Conservation (phyloP, 768 basidiomycete species). For the Boletus patriciae region DNA sequence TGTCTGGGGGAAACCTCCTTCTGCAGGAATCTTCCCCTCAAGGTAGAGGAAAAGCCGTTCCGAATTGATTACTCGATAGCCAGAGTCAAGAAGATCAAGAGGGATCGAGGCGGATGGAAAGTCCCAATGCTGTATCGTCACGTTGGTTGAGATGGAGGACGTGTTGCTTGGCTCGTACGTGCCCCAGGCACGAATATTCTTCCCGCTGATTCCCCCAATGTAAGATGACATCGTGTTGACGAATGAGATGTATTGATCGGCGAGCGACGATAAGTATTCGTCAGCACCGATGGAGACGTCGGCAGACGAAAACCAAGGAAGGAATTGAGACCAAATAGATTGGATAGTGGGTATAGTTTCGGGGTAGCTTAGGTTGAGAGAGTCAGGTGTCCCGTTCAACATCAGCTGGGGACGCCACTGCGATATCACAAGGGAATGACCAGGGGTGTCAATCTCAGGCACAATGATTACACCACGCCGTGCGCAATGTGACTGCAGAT, state of each 20-base stretch:
- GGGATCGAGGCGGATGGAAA: conserved; percentile 36
- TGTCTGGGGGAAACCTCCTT: conserved; percentile 35
- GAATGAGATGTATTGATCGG: conserved; percentile 43
- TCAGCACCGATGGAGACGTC: conserved; percentile 50
- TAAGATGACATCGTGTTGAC: conserved; percentile 44
- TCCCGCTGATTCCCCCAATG: conserved; percentile 33
- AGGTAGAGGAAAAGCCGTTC: conserved; percentile 39
- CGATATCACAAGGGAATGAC: conserved; percentile 44
- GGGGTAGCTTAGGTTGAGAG: conserved; percentile 41
- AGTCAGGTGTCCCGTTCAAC: conserved; percentile 35
- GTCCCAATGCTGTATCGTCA: conserved; percentile 49
- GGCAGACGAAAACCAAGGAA: conserved; percentile 39
- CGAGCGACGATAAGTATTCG: conserved; percentile 40
- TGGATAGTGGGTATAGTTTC: conserved; percentile 45
- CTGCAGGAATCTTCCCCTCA: conserved; percentile 37
- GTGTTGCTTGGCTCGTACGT: conserved; percentile 40
- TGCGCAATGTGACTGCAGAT: conserved; percentile 39
- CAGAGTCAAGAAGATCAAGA: conserved; percentile 33
- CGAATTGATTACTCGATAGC: conserved; percentile 39
- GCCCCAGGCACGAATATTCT: conserved; percentile 45
- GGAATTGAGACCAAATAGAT: conserved; percentile 42
- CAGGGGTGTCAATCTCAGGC: conserved; percentile 47
- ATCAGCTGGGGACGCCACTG: conserved; percentile 48
- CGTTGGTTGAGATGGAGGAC: conserved; percentile 37
- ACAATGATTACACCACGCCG: conserved; percentile 39